Evolutionary conservation across 441 rosid species (phyloP).

Genomic region (Eutrema salsugineum): DNA sequence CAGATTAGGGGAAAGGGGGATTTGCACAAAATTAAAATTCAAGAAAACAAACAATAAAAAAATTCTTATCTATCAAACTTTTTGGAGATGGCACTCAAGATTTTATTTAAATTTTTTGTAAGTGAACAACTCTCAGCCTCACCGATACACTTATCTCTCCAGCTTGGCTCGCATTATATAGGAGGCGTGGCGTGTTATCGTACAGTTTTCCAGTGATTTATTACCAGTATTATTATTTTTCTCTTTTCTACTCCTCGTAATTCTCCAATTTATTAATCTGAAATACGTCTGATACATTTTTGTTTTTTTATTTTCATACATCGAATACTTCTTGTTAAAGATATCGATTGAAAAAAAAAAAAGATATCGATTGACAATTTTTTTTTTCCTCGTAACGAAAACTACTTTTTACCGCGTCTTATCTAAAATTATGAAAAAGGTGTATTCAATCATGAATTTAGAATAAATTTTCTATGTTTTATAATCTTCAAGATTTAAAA

Average conservation of each 20-base stretch:
- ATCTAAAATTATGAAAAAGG: too few relatives aligned
- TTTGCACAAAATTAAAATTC: not conserved
- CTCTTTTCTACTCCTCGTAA: not conserved
- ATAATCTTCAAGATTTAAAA: too few relatives aligned
- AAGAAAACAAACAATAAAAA: not conserved
- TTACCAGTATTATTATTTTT: not conserved
- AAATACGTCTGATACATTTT: not conserved
- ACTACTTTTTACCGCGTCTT: too few relatives aligned
- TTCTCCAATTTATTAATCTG: not conserved
- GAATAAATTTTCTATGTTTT: too few relatives aligned
- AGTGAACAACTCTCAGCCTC: constrained; percentile 21
- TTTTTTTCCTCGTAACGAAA: too few relatives aligned
- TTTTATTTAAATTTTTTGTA: not conserved
- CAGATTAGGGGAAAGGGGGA: not conserved
- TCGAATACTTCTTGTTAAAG: not conserved
- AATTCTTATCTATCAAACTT: not conserved
- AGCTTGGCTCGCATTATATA: not conserved
- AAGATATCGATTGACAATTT: too few relatives aligned
- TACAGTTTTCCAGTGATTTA: not conserved
- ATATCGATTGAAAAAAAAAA: too few relatives aligned
- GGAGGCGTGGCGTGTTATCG: constrained; percentile 12
- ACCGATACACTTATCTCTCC: not conserved
- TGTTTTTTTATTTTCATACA: not conserved
- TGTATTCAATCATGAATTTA: too few relatives aligned
- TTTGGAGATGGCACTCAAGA: not conserved